Conservation (phyloP, 495 filamentous ascomycete genomes). For the Penicillium bialowiezense region DNA sequence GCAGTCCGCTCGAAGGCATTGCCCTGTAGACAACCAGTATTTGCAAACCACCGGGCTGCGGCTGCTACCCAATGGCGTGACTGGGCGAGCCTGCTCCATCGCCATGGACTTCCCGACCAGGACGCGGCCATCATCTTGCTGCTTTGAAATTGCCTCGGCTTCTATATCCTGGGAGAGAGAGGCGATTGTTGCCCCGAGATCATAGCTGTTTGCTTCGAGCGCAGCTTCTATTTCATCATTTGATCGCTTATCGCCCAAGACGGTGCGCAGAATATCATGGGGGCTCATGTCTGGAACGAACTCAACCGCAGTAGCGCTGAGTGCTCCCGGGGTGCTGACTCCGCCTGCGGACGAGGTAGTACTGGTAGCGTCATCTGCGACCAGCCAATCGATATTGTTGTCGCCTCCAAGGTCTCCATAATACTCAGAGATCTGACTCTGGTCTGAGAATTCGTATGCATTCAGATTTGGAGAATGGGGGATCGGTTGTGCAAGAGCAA, state of each 20-base stretch:
- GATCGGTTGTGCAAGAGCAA: conserved; percentile 91
- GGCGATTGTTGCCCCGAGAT: conserved; percentile 84
- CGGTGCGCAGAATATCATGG: conserved; percentile 95
- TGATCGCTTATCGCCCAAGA: conserved; percentile 80
- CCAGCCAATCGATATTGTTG: conserved; percentile 88
- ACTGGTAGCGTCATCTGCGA: conserved; percentile 83
- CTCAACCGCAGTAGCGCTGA: conserved; percentile 77
- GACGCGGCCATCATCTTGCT: conserved; percentile 47
- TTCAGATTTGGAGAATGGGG: conserved; percentile 92
- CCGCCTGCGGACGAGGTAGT: conserved; percentile 69
- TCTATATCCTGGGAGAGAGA: conserved; percentile 69
- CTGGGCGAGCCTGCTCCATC: conserved; percentile 63
- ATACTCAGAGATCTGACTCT: conserved; percentile 73
- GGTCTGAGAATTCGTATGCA: conserved; percentile 85
- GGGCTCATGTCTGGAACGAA: conserved; percentile 92
- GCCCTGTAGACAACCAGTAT: conserved; percentile 88
- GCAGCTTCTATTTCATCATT: conserved; percentile 93
- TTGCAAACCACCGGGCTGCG: conserved; percentile 89
- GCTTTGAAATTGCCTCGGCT: conserved; percentile 24
- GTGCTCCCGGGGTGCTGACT: conserved; percentile 57
- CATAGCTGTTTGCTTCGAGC: conserved; percentile 85
- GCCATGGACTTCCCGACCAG: conserved; percentile 91
- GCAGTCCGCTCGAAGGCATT: conserved; percentile 92
- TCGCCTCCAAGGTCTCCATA: conserved; percentile 92
- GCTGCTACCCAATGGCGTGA: conserved; percentile 67